Evolutionary conservation across 2,329 filamentous ascomycete species (phyloP).

Genomic region (Emydomyces testavorans): DNA sequence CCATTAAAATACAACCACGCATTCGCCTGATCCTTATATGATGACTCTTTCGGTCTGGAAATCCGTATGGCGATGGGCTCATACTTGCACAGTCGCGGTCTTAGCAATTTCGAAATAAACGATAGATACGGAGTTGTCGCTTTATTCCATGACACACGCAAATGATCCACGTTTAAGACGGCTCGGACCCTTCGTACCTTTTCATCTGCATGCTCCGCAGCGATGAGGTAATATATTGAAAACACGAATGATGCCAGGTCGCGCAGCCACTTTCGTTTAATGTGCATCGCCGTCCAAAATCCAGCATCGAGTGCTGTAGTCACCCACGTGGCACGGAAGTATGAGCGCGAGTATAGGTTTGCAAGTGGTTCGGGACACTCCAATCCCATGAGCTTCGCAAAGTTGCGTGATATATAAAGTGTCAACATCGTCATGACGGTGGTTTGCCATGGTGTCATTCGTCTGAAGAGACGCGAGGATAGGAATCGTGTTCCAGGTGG

Average conservation of each 20-base stretch:
- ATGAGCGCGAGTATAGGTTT: conserved; percentile 83
- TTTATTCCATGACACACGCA: conserved; percentile 93
- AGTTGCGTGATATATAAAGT: conserved; percentile 83
- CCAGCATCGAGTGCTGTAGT: conserved; percentile 89
- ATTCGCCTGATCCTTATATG: conserved; percentile 69
- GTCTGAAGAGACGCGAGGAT: conserved; percentile 57
- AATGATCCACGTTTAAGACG: conserved; percentile 76
- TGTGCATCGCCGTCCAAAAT: conserved; percentile 97
- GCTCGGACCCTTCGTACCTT: conserved; percentile 86
- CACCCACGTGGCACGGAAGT: conserved; percentile 94
- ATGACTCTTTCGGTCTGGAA: conserved; percentile 63
- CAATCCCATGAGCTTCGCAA: conserved; percentile 80
- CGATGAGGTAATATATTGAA: conserved; percentile 79
- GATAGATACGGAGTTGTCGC: conserved; percentile 74
- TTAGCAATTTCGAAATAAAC: conserved; percentile 58
- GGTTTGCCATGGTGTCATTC: conserved; percentile 79
- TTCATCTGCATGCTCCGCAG: conserved; percentile 88
- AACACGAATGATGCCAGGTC: conserved; percentile 77
- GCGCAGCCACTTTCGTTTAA: conserved; percentile 65
- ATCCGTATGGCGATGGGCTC: conserved; percentile 75
- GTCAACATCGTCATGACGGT: conserved; percentile 79
- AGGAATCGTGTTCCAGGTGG: conserved; percentile 62
- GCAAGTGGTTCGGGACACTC: conserved; percentile 88
- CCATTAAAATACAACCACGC: conserved; percentile 95
- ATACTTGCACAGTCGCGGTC: conserved; percentile 70